Evolutionary conservation across 345 rosid genomes (phyloP).

Genomic region (Syzygium grande): DNA sequence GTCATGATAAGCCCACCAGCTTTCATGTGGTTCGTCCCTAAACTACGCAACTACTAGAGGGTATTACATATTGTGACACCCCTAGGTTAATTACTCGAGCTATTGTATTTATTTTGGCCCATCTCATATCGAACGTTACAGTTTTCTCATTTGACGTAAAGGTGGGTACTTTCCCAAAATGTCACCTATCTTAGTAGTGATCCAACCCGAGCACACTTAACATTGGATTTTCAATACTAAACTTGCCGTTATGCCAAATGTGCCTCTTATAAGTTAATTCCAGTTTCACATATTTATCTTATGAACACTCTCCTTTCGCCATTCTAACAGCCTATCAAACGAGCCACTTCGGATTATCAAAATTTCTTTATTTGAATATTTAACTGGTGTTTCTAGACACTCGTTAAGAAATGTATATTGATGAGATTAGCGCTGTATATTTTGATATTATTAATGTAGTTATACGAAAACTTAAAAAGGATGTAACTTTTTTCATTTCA

Average conservation of each 20-base stretch:
- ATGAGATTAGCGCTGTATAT: neutral
- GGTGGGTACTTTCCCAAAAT: neutral
- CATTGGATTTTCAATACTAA: neutral
- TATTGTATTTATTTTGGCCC: neutral
- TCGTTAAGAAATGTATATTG: neutral
- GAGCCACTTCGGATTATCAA: neutral
- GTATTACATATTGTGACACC: accelerated
- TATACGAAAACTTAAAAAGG: neutral
- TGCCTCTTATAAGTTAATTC: neutral
- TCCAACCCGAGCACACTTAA: neutral
- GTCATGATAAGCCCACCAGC: accelerated
- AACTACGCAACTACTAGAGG: accelerated
- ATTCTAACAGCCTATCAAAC: neutral
- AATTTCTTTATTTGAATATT: neutral
- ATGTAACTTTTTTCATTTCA: neutral
- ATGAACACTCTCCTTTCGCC: accelerated
- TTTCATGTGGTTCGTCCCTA: neutral
- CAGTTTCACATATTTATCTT: neutral
- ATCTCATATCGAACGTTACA: accelerated
- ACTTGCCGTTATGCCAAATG: neutral
- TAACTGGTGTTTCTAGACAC: neutral
- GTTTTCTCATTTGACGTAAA: neutral
- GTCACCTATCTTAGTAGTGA: no score
- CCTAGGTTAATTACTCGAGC: neutral
- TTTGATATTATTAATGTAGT: neutral